phyloP scores from a whole-genome alignment of 2,329 filamentous ascomycete species.

The Parastagonospora nodorum region DNA sequence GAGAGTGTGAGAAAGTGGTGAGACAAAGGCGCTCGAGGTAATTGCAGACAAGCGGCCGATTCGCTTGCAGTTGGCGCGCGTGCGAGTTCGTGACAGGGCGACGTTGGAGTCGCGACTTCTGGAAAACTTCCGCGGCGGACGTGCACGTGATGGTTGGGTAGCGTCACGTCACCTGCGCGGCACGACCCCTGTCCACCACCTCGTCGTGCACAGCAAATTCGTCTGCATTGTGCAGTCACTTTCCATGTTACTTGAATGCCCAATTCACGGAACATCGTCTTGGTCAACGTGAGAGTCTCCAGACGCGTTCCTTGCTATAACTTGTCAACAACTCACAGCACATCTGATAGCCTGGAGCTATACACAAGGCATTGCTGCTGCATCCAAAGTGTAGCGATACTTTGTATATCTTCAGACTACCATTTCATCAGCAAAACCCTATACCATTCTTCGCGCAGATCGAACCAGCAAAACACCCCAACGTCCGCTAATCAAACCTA shows the following conservation, averaged over 20 bases:
- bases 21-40: background rate
- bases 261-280: too few species aligned
- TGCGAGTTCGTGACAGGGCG: conserved; percentile 14
- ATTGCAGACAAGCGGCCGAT: conserved; percentile 5
- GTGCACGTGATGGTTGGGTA: conserved; percentile 3
- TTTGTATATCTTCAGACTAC: too few species aligned
- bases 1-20: background rate
- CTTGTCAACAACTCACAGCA: too few species aligned
- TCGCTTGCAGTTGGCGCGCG: conserved; percentile 9
- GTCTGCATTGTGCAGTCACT: background rate
- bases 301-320: too few species aligned
- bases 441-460: too few species aligned
- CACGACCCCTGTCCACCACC: background rate
- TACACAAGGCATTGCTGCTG: too few species aligned
- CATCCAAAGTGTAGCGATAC: too few species aligned
- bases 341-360: too few species aligned
- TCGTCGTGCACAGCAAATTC: background rate
- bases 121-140: conserved; percentile 15
- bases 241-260: too few species aligned
- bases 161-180: conserved; percentile 6
- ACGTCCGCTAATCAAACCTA: background rate
- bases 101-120: conserved; percentile 20
- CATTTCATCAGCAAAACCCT: too few species aligned
- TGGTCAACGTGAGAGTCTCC: too few species aligned
- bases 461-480: background rate